These are phyloP conservation scores for Durio zibethinus DNA, from an alignment of 345 rosid genomes.

Conservation along the genomic window DNA sequence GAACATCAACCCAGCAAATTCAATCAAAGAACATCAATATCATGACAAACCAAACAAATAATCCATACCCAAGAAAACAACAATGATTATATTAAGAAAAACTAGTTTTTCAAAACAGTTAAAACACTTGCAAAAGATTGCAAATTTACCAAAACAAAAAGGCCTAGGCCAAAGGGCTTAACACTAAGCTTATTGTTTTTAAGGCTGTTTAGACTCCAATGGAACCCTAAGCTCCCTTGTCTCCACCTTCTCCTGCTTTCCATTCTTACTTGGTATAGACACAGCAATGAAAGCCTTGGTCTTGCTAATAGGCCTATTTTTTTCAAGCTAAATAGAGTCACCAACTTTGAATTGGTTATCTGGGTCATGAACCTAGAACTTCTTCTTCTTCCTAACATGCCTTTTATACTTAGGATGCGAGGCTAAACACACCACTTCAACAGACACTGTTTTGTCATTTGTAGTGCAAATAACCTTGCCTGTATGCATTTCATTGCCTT, in stretches of 20 bases:
- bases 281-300: slow-evolving; percentile 70
- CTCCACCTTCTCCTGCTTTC: slow-evolving; percentile 26
- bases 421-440: slow-evolving; percentile 69
- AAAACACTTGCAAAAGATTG: slow-evolving; percentile 1
- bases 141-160: slow-evolving; percentile 25
- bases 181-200: slow-evolving; percentile 30
- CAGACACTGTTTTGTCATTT: slow-evolving; percentile 81
- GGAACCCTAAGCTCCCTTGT: slow-evolving; percentile 59
- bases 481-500: slow-evolving; percentile 71
- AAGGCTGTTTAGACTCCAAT: slow-evolving; percentile 61
- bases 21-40: not conserved
- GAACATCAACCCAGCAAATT: not conserved
- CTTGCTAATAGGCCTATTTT: slow-evolving; percentile 83
- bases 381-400: slow-evolving; percentile 82
- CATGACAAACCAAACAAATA: not conserved
- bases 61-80: slow-evolving; percentile 6
- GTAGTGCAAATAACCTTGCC: slow-evolving; percentile 82
- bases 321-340: slow-evolving; percentile 66
- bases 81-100: not conserved
- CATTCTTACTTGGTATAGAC: slow-evolving; percentile 34
- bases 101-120: not conserved
- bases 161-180: not conserved
- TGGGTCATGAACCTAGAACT: slow-evolving; percentile 91
- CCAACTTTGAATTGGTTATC: slow-evolving; percentile 77
- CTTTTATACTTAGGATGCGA: slow-evolving; percentile 88